Percentiles rank a stretch among this genome's conserved stretches.
Evolutionary conservation across 1,139 yeast species (phyloP).

Genomic region (Trichomonascaceae sp.): DNA sequence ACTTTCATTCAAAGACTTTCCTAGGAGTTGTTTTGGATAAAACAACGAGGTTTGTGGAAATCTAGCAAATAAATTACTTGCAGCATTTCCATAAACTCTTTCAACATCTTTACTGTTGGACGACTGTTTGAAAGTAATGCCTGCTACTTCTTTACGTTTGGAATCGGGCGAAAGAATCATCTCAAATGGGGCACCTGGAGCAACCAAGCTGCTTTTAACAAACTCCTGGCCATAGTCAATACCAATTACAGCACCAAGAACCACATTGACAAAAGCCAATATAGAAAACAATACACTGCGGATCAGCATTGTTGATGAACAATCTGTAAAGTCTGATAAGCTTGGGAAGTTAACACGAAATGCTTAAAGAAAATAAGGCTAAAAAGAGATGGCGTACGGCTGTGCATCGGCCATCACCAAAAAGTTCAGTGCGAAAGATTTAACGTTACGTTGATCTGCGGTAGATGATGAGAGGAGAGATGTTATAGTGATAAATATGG

Average conservation of each 20-base stretch:
- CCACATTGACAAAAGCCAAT: conserved; percentile 6
- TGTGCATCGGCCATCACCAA: neutral
- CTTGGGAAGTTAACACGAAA: neutral
- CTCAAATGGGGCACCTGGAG: conserved; percentile 87
- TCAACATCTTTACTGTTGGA: conserved; percentile 37
- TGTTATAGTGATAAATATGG: neutral
- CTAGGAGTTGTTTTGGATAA: conserved; percentile 66
- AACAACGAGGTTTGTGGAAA: conserved; percentile 67
- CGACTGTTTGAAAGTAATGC: conserved; percentile 53
- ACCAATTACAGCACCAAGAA: conserved; percentile 60
- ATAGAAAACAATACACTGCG: neutral
- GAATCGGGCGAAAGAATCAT: conserved; percentile 85
- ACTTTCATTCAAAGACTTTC: conserved; percentile 45
- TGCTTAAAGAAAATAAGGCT: neutral
- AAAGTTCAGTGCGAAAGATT: neutral
- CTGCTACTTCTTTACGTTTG: conserved; percentile 81
- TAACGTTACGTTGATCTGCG: neutral
- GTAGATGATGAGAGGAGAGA: neutral
- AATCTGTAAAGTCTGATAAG: neutral
- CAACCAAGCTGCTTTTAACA: conserved; percentile 81
- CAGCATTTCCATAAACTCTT: conserved; percentile 73
- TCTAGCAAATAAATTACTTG: conserved; percentile 63
- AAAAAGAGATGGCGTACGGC: neutral
- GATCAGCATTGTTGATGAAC: neutral
- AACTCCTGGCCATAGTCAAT: conserved; percentile 86